Evolutionary conservation across 2,329 filamentous ascomycete species (phyloP).

Genomic region (Phaeophleospora eucalypticola): DNA sequence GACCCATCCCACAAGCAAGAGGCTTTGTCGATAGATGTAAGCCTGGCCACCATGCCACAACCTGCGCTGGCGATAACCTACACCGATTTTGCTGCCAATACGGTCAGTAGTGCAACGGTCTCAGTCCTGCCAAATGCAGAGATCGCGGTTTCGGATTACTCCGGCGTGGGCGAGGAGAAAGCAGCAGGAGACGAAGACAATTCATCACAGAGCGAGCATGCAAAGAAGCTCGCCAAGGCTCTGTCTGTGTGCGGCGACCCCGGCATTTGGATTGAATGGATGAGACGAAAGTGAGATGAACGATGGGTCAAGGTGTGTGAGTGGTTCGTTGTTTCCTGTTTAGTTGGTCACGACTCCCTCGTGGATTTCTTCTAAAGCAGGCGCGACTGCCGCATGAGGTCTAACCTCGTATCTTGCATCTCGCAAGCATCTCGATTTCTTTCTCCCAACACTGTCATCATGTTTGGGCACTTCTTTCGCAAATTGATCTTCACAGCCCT

Average conservation of each 20-base stretch:
- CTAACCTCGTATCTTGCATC: too few relatives aligned
- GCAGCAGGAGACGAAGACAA: slow-evolving; percentile 25
- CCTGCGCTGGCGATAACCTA: slow-evolving; percentile 28
- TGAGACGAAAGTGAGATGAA: slow-evolving; percentile 20
- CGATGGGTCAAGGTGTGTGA: too few relatives aligned
- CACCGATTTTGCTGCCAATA: slow-evolving; percentile 45
- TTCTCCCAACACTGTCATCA: background rate
- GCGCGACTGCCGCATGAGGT: too few relatives aligned
- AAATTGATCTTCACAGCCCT: background rate
- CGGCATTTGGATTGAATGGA: slow-evolving; percentile 51
- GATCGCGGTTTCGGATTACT: slow-evolving; percentile 12
- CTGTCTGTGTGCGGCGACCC: slow-evolving; percentile 48
- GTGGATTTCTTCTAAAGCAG: too few relatives aligned
- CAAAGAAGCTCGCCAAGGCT: slow-evolving; percentile 38
- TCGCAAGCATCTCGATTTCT: too few relatives aligned
- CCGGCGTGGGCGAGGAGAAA: slow-evolving; percentile 6
- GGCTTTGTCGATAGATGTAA: slow-evolving; percentile 29
- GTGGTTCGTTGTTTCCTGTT: too few relatives aligned
- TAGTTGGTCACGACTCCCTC: too few relatives aligned
- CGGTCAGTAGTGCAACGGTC: slow-evolving; percentile 35
- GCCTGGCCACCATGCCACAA: slow-evolving; percentile 31
- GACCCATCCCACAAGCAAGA: slow-evolving; percentile 1
- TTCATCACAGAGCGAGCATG: slow-evolving; percentile 24
- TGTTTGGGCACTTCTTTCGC: background rate
- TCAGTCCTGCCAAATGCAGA: slow-evolving; percentile 17